phyloP scores from a whole-genome alignment of 108 stramenopile genomes.

The Fragilaria radians region DNA sequence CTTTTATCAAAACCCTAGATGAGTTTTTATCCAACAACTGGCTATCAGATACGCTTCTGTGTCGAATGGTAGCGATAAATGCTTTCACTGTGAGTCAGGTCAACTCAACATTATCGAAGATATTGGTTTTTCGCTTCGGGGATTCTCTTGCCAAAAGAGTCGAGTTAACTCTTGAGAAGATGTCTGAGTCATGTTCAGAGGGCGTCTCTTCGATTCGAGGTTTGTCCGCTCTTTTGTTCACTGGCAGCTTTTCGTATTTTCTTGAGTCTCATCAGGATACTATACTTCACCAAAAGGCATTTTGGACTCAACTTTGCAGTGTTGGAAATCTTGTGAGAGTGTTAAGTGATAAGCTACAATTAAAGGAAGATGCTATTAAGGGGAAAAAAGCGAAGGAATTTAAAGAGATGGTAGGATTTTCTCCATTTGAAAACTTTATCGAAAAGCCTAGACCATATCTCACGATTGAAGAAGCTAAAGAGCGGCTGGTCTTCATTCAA shows the following conservation, averaged over 20 bases:
- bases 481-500: background rate
- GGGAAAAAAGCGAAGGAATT: background rate
- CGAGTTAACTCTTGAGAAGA: background rate
- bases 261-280: background rate
- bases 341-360: background rate
- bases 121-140: slow-evolving; percentile 9
- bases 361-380: background rate
- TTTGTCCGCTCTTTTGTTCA: slow-evolving; percentile 18
- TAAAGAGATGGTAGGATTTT: background rate
- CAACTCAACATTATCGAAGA: background rate
- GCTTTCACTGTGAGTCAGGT: slow-evolving; percentile 36
- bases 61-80: slow-evolving; percentile 58
- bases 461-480: background rate
- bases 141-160: slow-evolving; percentile 13
- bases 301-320: background rate
- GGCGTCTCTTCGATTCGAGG: slow-evolving; percentile 14
- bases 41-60: slow-evolving; percentile 59
- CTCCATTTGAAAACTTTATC: background rate
- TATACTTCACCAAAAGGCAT: background rate
- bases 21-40: slow-evolving; percentile 30
- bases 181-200: slow-evolving; percentile 1
- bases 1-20: slow-evolving; percentile 19
- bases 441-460: background rate
- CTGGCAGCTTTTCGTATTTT: slow-evolving; percentile 9
- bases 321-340: background rate